phyloP scores from a whole-genome alignment of 345 rosid species.

The Pugionium cornutum region DNA sequence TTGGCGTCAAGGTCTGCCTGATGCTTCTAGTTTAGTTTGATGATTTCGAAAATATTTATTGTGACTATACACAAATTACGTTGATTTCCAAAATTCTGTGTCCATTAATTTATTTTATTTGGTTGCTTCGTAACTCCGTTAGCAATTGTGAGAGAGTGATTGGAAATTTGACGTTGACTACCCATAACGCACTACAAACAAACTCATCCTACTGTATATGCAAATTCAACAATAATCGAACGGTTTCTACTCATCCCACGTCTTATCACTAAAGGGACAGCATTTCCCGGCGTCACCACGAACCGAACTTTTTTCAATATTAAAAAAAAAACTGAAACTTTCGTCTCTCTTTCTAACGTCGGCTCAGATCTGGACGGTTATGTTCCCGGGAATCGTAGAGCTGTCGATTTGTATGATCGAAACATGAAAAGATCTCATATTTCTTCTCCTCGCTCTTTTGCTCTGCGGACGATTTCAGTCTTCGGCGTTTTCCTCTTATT shows the following conservation, averaged over 20 bases:
- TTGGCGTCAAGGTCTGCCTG: conserved; percentile 70
- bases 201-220: conserved; percentile 20
- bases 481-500: conserved; percentile 45
- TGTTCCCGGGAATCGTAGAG: conserved; percentile 10
- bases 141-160: conserved; percentile 18
- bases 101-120: conserved; percentile 7
- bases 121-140: conserved; percentile 38
- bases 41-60: neutral
- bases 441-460: conserved; percentile 43
- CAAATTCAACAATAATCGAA: neutral
- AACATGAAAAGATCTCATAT: conserved; percentile 62
- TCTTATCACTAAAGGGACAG: neutral
- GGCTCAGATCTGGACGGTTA: conserved; percentile 32
- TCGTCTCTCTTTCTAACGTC: conserved; percentile 38
- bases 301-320: neutral
- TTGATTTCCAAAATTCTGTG: conserved; percentile 10
- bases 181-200: conserved; percentile 1
- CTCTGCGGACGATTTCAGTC: conserved; percentile 44
- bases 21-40: conserved; percentile 66
- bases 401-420: neutral
- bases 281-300: conserved; percentile 1
- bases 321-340: conserved; percentile 7
- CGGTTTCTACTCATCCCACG: neutral
- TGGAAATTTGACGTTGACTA: conserved; percentile 36
- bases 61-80: conserved; percentile 18